These are phyloP conservation scores for Sugiyamaella chiloensis DNA, from an alignment of 805 yeast species.

Conservation along the genomic window DNA sequence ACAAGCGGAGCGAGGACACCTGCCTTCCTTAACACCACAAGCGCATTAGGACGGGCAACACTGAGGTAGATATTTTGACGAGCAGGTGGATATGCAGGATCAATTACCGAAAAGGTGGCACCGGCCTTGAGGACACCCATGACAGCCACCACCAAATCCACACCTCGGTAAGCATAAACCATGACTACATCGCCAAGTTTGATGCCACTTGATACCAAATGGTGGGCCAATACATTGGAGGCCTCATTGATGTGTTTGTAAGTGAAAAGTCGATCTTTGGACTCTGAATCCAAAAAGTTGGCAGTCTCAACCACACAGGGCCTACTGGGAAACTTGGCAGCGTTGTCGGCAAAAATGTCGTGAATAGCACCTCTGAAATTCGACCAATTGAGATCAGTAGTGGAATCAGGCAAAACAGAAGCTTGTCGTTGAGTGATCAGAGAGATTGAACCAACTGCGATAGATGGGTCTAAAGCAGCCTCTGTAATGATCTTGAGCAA, in stretches of 20 bases:
- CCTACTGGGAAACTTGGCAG: slow-evolving; percentile 78
- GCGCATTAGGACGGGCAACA: slow-evolving; percentile 90
- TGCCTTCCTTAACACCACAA: slow-evolving; percentile 87
- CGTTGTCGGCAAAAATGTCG: slow-evolving; percentile 88
- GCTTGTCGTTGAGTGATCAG: slow-evolving; percentile 68
- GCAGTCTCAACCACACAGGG: slow-evolving; percentile 92
- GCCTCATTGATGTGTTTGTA: slow-evolving; percentile 89
- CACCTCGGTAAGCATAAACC: slow-evolving; percentile 98
- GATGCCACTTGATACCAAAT: slow-evolving; percentile 76
- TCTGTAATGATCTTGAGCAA: slow-evolving; percentile 50
- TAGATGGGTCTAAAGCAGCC: slow-evolving; percentile 32
- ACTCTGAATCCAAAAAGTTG: slow-evolving; percentile 43
- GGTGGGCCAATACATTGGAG: slow-evolving; percentile 89
- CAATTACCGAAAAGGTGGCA: slow-evolving; percentile 96
- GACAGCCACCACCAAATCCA: slow-evolving; percentile 92
- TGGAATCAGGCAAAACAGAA: slow-evolving; percentile 78
- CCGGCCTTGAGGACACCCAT: slow-evolving; percentile 99
- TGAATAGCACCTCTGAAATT: slow-evolving; percentile 94
- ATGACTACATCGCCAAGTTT: slow-evolving; percentile 90
- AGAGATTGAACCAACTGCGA: slow-evolving; percentile 49
- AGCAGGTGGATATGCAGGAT: slow-evolving; percentile 98
- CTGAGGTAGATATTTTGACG: slow-evolving; percentile 90
- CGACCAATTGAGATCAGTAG: slow-evolving; percentile 81
- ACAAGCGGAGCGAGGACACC: slow-evolving; percentile 78
- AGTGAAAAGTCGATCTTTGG: slow-evolving; percentile 66